These are phyloP conservation scores for Globisporangium abappressorium DNA, from an alignment of 352 stramenopile species.

Conservation along the genomic window DNA sequence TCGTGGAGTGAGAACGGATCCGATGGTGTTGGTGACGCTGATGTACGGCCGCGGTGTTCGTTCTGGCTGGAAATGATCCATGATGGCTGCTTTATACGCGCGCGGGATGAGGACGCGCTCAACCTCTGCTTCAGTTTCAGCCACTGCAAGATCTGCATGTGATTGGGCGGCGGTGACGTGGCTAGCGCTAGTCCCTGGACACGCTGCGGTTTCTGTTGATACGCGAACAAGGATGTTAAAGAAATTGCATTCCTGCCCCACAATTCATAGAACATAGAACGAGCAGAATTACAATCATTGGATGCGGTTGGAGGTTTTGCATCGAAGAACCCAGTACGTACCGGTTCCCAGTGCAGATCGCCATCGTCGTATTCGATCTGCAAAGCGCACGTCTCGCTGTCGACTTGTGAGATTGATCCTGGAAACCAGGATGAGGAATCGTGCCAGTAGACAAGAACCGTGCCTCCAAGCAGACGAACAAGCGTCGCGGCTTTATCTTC, in stretches of 20 bases:
- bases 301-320: too few species aligned
- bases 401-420: constrained; percentile 24
- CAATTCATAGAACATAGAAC: too few species aligned
- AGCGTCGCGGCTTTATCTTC: background rate
- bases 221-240: constrained; percentile 26
- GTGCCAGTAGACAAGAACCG: constrained; percentile 38
- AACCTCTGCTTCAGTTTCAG: background rate
- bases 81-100: constrained; percentile 27
- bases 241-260: constrained; percentile 28
- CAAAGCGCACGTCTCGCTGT: constrained; percentile 17
- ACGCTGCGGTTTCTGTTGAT: background rate
- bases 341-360: constrained; percentile 43
- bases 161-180: too few species aligned
- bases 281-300: too few species aligned
- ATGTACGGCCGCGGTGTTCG: constrained; percentile 33
- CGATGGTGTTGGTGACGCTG: constrained; percentile 27
- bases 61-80: constrained; percentile 44
- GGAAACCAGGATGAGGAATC: constrained; percentile 41
- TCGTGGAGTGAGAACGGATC: constrained; percentile 30
- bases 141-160: background rate
- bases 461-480: constrained; percentile 14
- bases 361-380: constrained; percentile 50
- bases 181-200: background rate
- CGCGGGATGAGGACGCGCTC: constrained; percentile 31
- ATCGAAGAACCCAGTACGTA: constrained; percentile 8